Evolutionary conservation across 2,329 filamentous ascomycete genomes (phyloP).

Genomic region (Waltergamsia citrina): DNA sequence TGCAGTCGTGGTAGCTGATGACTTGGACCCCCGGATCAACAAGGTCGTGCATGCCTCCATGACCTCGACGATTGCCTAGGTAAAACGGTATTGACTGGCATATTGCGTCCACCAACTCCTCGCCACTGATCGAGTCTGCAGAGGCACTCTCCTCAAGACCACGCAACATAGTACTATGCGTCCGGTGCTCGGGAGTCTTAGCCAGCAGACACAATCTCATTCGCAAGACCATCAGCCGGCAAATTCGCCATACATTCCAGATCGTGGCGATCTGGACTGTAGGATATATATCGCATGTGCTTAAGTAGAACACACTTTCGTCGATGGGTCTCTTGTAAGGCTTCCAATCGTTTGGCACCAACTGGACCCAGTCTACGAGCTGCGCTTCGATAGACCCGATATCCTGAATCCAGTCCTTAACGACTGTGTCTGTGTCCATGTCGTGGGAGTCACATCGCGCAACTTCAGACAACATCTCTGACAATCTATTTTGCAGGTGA

Average conservation of each 20-base stretch:
- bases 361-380: conserved; percentile 8
- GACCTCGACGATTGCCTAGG: conserved; percentile 8
- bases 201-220: conserved; percentile 7
- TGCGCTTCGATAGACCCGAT: conserved; percentile 5
- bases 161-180: conserved; percentile 6
- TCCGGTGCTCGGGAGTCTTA: conserved; percentile 4
- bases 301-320: conserved; percentile 5
- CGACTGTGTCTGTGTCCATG: conserved; percentile 7
- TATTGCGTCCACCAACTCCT: conserved; percentile 9
- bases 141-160: conserved; percentile 6
- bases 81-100: conserved; percentile 9
- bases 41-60: conserved; percentile 7
- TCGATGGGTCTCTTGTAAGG: conserved; percentile 5
- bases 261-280: conserved; percentile 10
- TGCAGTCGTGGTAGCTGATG: conserved; percentile 8
- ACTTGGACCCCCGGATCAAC: conserved; percentile 6
- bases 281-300: conserved; percentile 9
- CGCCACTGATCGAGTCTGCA: conserved; percentile 5
- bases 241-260: conserved; percentile 10
- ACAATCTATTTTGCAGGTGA: conserved; percentile 4
- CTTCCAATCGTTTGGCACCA: conserved; percentile 7
- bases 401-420: no score
- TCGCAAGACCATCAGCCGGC: conserved; percentile 8
- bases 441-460: conserved; percentile 4
- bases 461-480: conserved; percentile 4